Evolutionary conservation across 2,329 filamentous ascomycete genomes (phyloP), one percentile per base, ranked within the genome.

Genomic region (Colletotrichum acutatum): DNA sequence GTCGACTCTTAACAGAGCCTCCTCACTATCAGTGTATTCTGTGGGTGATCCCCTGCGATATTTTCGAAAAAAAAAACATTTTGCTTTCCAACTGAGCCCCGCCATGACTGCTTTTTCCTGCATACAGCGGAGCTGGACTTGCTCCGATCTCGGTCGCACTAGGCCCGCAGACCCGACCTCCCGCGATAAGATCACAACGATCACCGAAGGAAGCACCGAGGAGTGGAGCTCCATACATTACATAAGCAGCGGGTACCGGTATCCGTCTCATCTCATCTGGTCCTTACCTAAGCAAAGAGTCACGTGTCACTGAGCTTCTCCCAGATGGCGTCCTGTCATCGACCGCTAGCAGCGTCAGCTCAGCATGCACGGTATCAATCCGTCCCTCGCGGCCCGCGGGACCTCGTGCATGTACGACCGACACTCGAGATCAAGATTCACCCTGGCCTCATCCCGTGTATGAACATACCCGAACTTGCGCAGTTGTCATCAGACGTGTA

Each of bases 121-220:
- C 28, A 42, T 19, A 26, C 14, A 64, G 60, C 60, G 67, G 67
- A 65, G 67, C 28, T 46, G 34, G n/a, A n/a, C 24, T 5, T 42
- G 32, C 66, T 72, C 70, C 70, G 70, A 72, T 64, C 59, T 72
- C 70, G 70, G 66, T 54, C 58, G 34, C 14, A 32, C 59, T 42
- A 9, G 53, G 63, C 56, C 69, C 69, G 69, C 49, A 52, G 34
- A 28, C 28, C 64, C 68, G 68, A 71, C 52, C 30, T 34, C 37
- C 52, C 65, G 65, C 62, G 62, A 66, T 37, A 59, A 59, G 57
- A 32, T 63, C 46, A 37, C 22, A 62, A 53, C 60, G 34, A 53
- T 64, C 64, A 57, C 63, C 46, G 46, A 57, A 56, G 30, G 46
- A 57, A 56, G 30, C 57, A 57, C 69, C 65, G 69, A 63, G 46